Percentiles rank a stretch among this genome's conserved stretches.
These are phyloP conservation scores for Isoetes engelmannii DNA, from an alignment of 83 land plant species.

Conservation along the genomic window DNA sequence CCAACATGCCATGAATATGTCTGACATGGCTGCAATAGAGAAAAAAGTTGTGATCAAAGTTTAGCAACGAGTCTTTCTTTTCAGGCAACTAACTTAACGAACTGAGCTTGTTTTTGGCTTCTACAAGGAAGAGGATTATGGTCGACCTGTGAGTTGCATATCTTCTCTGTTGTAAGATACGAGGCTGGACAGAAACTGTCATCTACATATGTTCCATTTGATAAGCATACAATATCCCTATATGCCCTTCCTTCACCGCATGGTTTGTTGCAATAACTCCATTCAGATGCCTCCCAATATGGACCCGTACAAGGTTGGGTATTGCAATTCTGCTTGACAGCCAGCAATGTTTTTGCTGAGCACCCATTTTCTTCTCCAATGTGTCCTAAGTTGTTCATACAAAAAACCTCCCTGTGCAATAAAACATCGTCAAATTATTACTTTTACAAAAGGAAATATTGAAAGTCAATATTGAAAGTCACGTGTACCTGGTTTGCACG, in stretches of 20 bases:
- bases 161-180: conserved; percentile 5
- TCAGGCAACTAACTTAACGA: too few relatives aligned
- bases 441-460: not conserved
- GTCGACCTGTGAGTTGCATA: conserved; percentile 16
- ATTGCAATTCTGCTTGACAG: not conserved
- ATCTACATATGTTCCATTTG: conserved; percentile 5
- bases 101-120: not conserved
- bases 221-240: conserved; percentile 14
- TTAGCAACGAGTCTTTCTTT: too few relatives aligned
- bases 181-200: conserved; percentile 2
- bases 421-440: not conserved
- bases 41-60: not conserved
- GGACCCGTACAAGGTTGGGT: not conserved
- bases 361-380: conserved; percentile 3
- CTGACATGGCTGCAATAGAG: conserved; percentile 24
- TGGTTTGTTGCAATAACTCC: conserved; percentile 20
- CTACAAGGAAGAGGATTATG: not conserved
- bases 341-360: not conserved
- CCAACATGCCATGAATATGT: conserved; percentile 26
- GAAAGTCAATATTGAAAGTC: not conserved
- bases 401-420: conserved; percentile 14
- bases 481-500: conserved; percentile 12
- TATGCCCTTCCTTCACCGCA: conserved; percentile 9
- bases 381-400: conserved; percentile 16
- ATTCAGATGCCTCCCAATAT: conserved; percentile 14